Conservation (phyloP, 2,329 filamentous ascomycete species). For the Ilyonectria robusta region DNA sequence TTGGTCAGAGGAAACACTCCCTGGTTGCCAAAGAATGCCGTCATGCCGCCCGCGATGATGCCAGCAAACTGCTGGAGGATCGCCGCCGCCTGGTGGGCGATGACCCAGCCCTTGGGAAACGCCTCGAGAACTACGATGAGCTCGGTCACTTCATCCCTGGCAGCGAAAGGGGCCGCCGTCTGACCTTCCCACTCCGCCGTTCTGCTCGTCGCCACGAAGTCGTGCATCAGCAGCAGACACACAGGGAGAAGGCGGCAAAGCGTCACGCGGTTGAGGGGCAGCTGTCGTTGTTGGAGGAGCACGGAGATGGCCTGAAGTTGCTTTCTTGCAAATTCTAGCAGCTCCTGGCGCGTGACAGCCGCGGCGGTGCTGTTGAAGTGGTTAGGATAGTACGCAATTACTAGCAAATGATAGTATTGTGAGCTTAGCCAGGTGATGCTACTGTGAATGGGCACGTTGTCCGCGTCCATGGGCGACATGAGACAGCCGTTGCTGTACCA, state of each 20-base stretch:
- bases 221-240: constrained; percentile 55
- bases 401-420: constrained; percentile 60
- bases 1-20: constrained; percentile 30
- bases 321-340: constrained; percentile 57
- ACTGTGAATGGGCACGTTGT: constrained; percentile 61
- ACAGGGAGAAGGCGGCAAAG: constrained; percentile 58
- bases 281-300: constrained; percentile 58
- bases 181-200: constrained; percentile 33
- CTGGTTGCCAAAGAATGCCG: constrained; percentile 36
- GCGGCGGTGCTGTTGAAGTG: constrained; percentile 55
- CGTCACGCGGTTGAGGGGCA: constrained; percentile 60
- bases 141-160: constrained; percentile 54
- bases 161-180: constrained; percentile 44
- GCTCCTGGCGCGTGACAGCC: constrained; percentile 50
- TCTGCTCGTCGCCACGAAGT: constrained; percentile 37
- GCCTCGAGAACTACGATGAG: constrained; percentile 55
- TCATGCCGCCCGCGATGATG: constrained; percentile 36
- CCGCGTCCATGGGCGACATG: constrained; percentile 58
- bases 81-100: constrained; percentile 53
- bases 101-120: constrained; percentile 54
- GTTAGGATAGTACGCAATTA: constrained; percentile 60
- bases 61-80: constrained; percentile 51
- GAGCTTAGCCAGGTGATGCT: constrained; percentile 61
- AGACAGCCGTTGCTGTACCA: constrained; percentile 64
- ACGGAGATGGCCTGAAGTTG: constrained; percentile 59